Evolutionary conservation across 306 rosid genomes (phyloP), one percentile per base, ranked within the genome.

Genomic region (Vigna angularis): DNA sequence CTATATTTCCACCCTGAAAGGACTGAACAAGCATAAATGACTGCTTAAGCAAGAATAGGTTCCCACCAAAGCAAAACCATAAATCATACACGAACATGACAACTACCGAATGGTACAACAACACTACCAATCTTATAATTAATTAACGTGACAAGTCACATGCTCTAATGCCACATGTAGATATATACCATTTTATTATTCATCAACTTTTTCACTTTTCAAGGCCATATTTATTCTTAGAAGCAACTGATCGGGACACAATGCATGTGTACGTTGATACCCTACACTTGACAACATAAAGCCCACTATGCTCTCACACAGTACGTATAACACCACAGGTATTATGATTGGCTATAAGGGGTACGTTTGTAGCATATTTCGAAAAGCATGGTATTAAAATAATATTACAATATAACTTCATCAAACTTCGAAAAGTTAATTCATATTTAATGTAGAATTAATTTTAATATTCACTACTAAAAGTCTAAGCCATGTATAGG

Each of bases 101-200:
- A 48, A 50, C 15, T 52, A 16, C 66, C 47, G 24, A 53, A 66
- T 28, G 30, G 36, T 67, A 42, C 68, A 55, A 76, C 38, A 58
- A 76, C 38, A 58, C 17, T 7, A 56, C 12, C 32, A 56, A 42
- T 24, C 36, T 10, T 58, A 74, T 57, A 38, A 66, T 28, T 57
- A 38, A 53, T 42, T 22, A 52, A 76, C 42, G 56, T 52, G 74
- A 40, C 66, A 53, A 26, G 65, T 22, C 73, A 76, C 64, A 52
- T 59, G 61, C 34, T 42, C 61, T 9, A 47, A 52, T 22, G 73
- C 26, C 81, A 76, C 55, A 49, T 49, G 73, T 36, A 66, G 73
- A 51, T 76, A 66, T 66, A 44, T 66, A 30, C 17, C 45, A 76
- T 38, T 51, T 22, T 58, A 36, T 50, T 48, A 44, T 36, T 20